These are phyloP conservation scores for Delonix regia DNA, from an alignment of 306 rosid genomes.

Conservation along the genomic window DNA sequence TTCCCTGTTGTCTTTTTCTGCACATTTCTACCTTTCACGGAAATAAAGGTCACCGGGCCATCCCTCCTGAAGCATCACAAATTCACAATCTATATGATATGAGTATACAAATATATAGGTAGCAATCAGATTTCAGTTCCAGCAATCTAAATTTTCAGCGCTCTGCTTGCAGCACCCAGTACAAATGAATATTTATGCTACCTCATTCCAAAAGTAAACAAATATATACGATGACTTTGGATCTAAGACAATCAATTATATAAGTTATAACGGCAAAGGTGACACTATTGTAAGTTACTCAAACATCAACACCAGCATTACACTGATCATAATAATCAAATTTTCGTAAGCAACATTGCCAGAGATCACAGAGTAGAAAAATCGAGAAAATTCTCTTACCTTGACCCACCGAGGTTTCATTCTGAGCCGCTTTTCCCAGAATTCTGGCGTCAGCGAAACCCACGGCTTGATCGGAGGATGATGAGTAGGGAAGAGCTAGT, in stretches of 20 bases:
- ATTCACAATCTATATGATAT: neutral
- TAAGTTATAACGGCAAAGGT: too few relatives aligned
- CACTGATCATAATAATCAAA: too few relatives aligned
- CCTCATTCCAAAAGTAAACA: neutral
- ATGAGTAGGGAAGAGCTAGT: slow-evolving; percentile 31
- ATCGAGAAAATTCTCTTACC: slow-evolving; percentile 16
- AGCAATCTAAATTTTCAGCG: neutral
- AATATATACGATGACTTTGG: neutral
- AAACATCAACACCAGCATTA: too few relatives aligned
- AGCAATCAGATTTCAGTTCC: neutral
- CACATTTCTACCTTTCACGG: neutral
- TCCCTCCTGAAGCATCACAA: neutral
- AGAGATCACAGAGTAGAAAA: neutral
- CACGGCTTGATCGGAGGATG: slow-evolving; percentile 31
- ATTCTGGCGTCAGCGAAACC: slow-evolving; percentile 42
- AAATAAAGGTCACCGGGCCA: neutral
- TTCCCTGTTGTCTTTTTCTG: neutral
- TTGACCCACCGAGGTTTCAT: slow-evolving; percentile 17
- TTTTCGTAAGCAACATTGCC: neutral
- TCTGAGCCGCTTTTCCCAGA: slow-evolving; percentile 18
- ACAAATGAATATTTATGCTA: neutral
- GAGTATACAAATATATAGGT: neutral
- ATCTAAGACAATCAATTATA: too few relatives aligned
- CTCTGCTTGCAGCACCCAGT: neutral
- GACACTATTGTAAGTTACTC: too few relatives aligned